A percentile compares a stretch with the other conserved stretches of the same genome.
phyloP scores from a whole-genome alignment of 2,329 filamentous ascomycete species.

The Aurifilum marmelostoma region DNA sequence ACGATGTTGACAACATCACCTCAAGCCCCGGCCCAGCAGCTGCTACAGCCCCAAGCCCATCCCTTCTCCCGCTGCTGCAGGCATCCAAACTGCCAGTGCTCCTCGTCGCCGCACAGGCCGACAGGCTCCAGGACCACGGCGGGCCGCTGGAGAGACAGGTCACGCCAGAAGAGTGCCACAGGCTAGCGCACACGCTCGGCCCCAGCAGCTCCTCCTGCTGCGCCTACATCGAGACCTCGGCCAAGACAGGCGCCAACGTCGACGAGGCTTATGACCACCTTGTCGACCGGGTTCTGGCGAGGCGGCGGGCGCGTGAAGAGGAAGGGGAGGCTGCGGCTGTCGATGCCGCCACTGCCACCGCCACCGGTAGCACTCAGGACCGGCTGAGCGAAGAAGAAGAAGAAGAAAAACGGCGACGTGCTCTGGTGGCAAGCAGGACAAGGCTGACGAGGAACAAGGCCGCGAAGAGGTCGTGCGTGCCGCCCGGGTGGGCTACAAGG shows the following conservation, averaged over 20 bases:
- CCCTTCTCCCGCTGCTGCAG: not conserved
- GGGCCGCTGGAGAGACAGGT: constrained; percentile 19
- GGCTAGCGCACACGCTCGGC: constrained; percentile 22
- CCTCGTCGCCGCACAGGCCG: constrained; percentile 20
- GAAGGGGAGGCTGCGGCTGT: too few relatives aligned
- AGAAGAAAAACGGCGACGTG: not conserved
- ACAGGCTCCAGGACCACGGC: constrained; percentile 17
- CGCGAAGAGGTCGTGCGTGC: constrained; percentile 13
- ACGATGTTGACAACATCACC: not conserved
- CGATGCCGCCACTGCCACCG: not conserved
- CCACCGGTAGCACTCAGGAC: not conserved
- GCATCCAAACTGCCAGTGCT: constrained; percentile 18
- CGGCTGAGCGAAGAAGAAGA: not conserved
- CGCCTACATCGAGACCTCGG: constrained; percentile 23
- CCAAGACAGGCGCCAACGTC: constrained; percentile 23
- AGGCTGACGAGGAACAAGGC: not conserved
- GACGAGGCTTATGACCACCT: constrained; percentile 23
- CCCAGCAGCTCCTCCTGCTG: constrained; percentile 7
- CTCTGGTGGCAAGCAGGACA: not conserved
- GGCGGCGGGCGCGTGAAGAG: constrained; percentile 3
- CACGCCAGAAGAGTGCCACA: constrained; percentile 13
- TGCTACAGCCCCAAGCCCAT: not conserved
- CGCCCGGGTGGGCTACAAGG: not conserved
- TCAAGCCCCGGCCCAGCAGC: not conserved
- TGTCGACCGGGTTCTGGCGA: constrained; percentile 21